Base-by-base conservation (phyloP, 2,329 filamentous ascomycete genomes). In the Fusarium bulbicola region DNA sequence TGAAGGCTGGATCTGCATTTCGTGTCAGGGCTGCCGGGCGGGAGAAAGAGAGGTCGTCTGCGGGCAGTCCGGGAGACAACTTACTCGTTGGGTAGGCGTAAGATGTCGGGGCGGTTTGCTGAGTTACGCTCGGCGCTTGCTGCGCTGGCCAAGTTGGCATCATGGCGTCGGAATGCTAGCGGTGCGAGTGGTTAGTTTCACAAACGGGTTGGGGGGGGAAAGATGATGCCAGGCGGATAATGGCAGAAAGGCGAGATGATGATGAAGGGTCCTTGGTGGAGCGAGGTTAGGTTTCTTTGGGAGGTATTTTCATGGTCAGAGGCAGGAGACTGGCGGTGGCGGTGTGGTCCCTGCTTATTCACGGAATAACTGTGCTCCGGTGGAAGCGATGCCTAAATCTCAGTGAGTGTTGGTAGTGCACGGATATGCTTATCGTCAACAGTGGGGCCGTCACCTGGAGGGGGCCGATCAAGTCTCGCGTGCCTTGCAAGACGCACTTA, bases 1-100 rank as follows among this genome's bases (percentile, higher is more conserved):
- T 90, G 77, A 88, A 92, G 68, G 89, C 89, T 77, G 88, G 86
- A 73, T 85, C 84, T 82, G 63, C n/a, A 12, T 36, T 40, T n/a
- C 18, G 39, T 39, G 69, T 82, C 70, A 83, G 79, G 30, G 54
- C 64, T 42, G 39, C 39, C 40, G 50, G 20, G 18, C 24, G 5
- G 47, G 42, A 18, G 21, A 36, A 24, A 13, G 34, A 8, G 39
- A 39, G 21, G 14, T 32, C 34, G 50, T 47, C 56, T 49, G 45
- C 21, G 42, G 47, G 21, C 34, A 49, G 37, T 47, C 43, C 59
- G 56, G 37, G 56, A 34, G 58, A 54, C 46, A 65, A 81, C 83
- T 72, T 77, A 84, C 82, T 83, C 62, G 80, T 73, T 68, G 81
- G 78, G 70, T 85, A 85, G 59, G 80, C 78, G 71, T 84, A 84